Evolutionary conservation across 768 basidiomycete genomes (phyloP), one percentile per base, ranked within the genome.

Genomic region (Xerocomus potaroensis): DNA sequence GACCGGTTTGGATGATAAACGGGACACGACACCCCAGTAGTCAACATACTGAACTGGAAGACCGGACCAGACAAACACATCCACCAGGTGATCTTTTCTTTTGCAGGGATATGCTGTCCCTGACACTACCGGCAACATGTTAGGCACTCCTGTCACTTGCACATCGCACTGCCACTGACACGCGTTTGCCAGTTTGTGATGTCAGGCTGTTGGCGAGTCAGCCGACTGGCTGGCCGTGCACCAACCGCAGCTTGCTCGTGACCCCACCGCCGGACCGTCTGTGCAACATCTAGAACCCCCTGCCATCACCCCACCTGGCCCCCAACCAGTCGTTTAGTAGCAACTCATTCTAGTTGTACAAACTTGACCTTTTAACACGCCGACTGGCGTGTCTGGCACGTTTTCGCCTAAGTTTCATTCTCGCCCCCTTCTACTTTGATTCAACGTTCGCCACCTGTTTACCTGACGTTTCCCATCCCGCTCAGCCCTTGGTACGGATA

Each of bases 391-490:
- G 62, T 60, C 61, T 43, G 47, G 61, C 62, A 64, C 62, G 63
- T 65, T 63, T 58, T 65, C 53, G 52, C 56, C 54, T 51, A 60
- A 64, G 52, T 22, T 53, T 61, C 48, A 48, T 56, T 51, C 47
- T 52, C 31, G 47, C 52, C 53, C 55, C 58, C 43, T 63, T 51
- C 60, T 56, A 21, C 60, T 65, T 63, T 43, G 60, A 54, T 53
- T 53, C 45, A 45, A 29, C 59, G 9, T 57, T 50, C 55, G 62
- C 64, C 64, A 64, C 59, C 66, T 62, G 64, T 68, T 68, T 66
- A 60, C 64, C 64, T 68, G 64, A 62, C 66, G 66, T 66, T 62
- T 64, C 8, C 64, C 64, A 60, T 62, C 64, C 64, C 57, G 59
- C 49, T 53, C 53, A 50, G 40, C 27, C 48, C 54, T 51, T 54